Base-by-base conservation (phyloP, 2,329 filamentous ascomycete species). In the Alternaria ethzedia region DNA sequence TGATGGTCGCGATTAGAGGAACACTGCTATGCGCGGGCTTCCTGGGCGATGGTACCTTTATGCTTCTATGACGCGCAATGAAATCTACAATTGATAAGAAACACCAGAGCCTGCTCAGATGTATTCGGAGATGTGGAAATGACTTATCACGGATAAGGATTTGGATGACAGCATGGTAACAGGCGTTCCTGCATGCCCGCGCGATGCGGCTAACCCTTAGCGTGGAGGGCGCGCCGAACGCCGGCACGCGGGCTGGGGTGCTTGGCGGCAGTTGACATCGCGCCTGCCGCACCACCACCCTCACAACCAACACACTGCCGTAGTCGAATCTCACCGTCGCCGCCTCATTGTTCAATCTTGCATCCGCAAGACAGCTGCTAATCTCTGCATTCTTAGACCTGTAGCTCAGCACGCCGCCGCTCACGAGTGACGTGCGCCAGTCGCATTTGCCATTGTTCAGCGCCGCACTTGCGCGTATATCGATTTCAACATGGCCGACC, bases 401-500 rank as follows among this genome's bases (percentile, higher is more conserved):
- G n/a, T 41, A 32, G 59, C 23, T 23, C 28, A 11, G 17, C 10
- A 26, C 45, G 54, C 28, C 17, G 36, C 26, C n/a, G 9, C 32
- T n/a, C 25, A 21, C 36, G 23, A 30, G 47, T 30, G 44, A 20
- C 25, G 43, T 30, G 36, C n/a, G 45, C n/a, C 52, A 32, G 5
- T 47, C 59, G 36, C 59, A 57, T 41, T 62, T 55, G 64, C 57
- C 59, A n/a, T 28, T 43, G 30, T 59, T n/a, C 30, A 21, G 21
- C 46, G 57, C 47, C 54, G 60, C 52, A 54, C 58, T 36, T 61
- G 47, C 60, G 56, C 58, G 30, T 59, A 44, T n/a, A 57, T 30
- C 57, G 47, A 58, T 59, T 63, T 66, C 64, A 67, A 56, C 49
- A 77, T 77, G 74, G 63, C 67, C 15, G 68, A 67, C 21, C 70